These are phyloP conservation scores for Phytophthora pisi DNA, from an alignment of 352 stramenopile species.

Conservation along the genomic window DNA sequence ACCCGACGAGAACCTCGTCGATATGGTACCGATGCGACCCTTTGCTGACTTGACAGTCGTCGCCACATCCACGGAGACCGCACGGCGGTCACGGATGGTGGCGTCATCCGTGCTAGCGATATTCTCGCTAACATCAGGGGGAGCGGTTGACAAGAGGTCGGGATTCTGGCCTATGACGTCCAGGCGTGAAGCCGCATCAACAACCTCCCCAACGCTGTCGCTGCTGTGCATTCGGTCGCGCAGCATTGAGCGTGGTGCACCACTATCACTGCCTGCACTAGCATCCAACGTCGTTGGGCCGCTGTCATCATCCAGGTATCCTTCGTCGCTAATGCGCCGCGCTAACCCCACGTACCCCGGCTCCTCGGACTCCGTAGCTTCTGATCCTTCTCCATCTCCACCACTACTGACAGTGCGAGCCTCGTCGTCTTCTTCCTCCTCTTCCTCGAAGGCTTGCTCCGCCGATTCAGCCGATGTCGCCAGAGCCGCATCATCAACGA, in stretches of 20 bases:
- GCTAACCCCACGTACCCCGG: constrained; percentile 38
- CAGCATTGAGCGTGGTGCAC: constrained; percentile 32
- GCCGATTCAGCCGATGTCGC: constrained; percentile 24
- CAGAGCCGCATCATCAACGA: constrained; percentile 38
- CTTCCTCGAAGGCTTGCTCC: constrained; percentile 48
- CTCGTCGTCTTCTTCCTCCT: constrained; percentile 56
- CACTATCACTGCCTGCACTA: constrained; percentile 17
- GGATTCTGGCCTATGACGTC: constrained; percentile 27
- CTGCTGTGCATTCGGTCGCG: constrained; percentile 47
- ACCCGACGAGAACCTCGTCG: constrained; percentile 71
- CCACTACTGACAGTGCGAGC: constrained; percentile 30
- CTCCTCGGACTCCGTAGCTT: constrained; percentile 32
- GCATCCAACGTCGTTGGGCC: constrained; percentile 23
- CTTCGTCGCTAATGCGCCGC: constrained; percentile 38
- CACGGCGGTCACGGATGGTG: constrained; percentile 32
- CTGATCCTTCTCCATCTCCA: constrained; percentile 40
- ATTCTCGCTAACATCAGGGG: constrained; percentile 22
- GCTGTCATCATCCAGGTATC: constrained; percentile 45
- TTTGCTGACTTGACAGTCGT: constrained; percentile 68
- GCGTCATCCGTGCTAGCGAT: constrained; percentile 14
- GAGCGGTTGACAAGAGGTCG: constrained; percentile 30
- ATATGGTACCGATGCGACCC: constrained; percentile 72
- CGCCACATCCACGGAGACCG: constrained; percentile 54
- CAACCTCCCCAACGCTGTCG: constrained; percentile 41
- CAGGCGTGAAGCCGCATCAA: constrained; percentile 31